phyloP scores from a whole-genome alignment of 441 rosid species.

The Croton laevigatus region DNA sequence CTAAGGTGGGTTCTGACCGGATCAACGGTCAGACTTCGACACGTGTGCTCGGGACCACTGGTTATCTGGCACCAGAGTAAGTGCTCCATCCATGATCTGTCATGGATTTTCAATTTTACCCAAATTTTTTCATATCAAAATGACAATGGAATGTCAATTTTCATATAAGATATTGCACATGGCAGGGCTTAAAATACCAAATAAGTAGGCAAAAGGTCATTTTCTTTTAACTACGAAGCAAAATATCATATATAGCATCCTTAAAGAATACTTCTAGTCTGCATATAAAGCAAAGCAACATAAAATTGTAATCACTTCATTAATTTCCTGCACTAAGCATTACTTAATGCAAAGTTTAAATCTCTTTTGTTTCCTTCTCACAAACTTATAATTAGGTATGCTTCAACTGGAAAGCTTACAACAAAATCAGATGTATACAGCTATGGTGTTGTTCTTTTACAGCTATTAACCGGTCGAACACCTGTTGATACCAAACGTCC shows the following conservation, averaged over 20 bases:
- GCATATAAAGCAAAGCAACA: not conserved
- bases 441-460: slow-evolving; percentile 75
- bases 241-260: not conserved
- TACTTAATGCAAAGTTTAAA: not conserved
- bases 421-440: slow-evolving; percentile 92
- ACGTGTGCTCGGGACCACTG: slow-evolving; percentile 66
- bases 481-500: slow-evolving; percentile 70
- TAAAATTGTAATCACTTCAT: not conserved
- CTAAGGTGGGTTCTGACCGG: slow-evolving; percentile 70
- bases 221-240: slow-evolving; percentile 24
- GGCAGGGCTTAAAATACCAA: slow-evolving; percentile 20
- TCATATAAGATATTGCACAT: slow-evolving; percentile 27
- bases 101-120: slow-evolving; percentile 5
- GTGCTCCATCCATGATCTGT: slow-evolving; percentile 30
- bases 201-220: slow-evolving; percentile 23
- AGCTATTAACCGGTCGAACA: slow-evolving; percentile 77
- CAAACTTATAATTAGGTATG: slow-evolving; percentile 46
- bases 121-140: slow-evolving; percentile 6
- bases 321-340: not conserved
- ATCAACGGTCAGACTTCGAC: slow-evolving; percentile 71
- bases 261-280: not conserved
- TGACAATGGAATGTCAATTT: slow-evolving; percentile 23
- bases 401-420: slow-evolving; percentile 82
- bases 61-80: slow-evolving; percentile 94
- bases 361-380: not conserved